Evolutionary conservation across 257 asterid genomes (phyloP).

Genomic region (Eustoma russellianum): DNA sequence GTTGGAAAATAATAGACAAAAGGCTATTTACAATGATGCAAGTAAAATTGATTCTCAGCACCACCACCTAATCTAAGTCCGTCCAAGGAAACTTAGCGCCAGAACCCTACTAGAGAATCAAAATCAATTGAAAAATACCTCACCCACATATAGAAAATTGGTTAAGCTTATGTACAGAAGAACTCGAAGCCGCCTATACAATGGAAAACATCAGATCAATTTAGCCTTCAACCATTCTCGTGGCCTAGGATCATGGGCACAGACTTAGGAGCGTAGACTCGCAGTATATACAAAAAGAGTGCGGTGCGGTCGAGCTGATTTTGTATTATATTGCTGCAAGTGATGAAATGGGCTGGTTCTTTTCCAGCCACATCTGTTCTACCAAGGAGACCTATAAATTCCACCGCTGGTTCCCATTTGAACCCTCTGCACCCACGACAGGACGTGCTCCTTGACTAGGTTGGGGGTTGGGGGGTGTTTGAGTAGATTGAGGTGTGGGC

Average conservation of each 20-base stretch:
- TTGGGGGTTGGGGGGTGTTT: conserved; percentile 64
- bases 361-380: too few species aligned
- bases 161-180: neutral
- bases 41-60: neutral
- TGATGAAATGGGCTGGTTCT: too few species aligned
- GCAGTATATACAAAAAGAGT: too few species aligned
- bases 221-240: conserved; percentile 1
- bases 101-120: neutral
- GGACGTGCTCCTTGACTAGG: conserved; percentile 38
- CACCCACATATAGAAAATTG: neutral
- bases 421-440: conserved; percentile 27
- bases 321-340: too few species aligned
- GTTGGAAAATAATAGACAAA: neutral
- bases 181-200: conserved; percentile 8
- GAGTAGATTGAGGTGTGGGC: conserved; percentile 63
- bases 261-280: too few species aligned
- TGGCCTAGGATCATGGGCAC: neutral
- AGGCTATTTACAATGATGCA: neutral
- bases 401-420: conserved; percentile 36
- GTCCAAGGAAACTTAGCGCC: neutral
- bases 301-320: too few species aligned
- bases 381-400: neutral
- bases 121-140: neutral
- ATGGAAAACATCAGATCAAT: neutral
- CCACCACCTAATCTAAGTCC: neutral